phyloP scores from a whole-genome alignment of 2,329 filamentous ascomycete species.

The Boeremia exigua region DNA sequence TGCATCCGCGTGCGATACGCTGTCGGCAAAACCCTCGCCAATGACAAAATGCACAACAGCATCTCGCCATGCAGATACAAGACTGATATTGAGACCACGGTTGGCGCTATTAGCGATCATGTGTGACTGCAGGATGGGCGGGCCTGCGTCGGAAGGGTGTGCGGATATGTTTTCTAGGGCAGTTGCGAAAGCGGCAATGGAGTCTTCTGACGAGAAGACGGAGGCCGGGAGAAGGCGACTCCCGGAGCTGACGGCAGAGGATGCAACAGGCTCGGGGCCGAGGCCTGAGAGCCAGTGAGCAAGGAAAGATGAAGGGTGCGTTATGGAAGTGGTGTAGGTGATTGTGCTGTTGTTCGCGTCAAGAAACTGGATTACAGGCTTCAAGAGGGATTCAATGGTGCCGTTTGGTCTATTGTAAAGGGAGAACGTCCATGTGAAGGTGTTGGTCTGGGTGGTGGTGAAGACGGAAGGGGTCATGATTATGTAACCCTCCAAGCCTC shows the following conservation, averaged over 20 bases:
- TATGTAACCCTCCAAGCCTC: conserved; percentile 38
- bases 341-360: conserved; percentile 15
- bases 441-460: conserved; percentile 19
- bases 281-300: not conserved
- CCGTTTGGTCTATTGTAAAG: conserved; percentile 31
- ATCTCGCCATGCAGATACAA: conserved; percentile 36
- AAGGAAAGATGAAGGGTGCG: conserved; percentile 9
- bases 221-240: conserved; percentile 30
- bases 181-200: conserved; percentile 20
- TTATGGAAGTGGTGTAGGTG: conserved; percentile 19
- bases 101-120: conserved; percentile 22
- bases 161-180: conserved; percentile 12
- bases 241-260: conserved; percentile 24
- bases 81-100: conserved; percentile 20
- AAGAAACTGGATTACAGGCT: conserved; percentile 25
- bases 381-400: conserved; percentile 24
- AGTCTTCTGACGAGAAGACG: conserved; percentile 13
- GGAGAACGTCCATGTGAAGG: conserved; percentile 27
- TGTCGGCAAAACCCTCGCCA: conserved; percentile 21
- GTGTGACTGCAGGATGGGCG: conserved; percentile 31
- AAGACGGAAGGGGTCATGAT: conserved; percentile 32
- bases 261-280: conserved; percentile 32
- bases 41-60: conserved; percentile 31
- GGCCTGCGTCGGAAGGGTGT: not conserved
- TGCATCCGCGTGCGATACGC: conserved; percentile 9